Evolutionary conservation across 768 basidiomycete species (phyloP).

Genomic region (Tricholoma flavovirens): DNA sequence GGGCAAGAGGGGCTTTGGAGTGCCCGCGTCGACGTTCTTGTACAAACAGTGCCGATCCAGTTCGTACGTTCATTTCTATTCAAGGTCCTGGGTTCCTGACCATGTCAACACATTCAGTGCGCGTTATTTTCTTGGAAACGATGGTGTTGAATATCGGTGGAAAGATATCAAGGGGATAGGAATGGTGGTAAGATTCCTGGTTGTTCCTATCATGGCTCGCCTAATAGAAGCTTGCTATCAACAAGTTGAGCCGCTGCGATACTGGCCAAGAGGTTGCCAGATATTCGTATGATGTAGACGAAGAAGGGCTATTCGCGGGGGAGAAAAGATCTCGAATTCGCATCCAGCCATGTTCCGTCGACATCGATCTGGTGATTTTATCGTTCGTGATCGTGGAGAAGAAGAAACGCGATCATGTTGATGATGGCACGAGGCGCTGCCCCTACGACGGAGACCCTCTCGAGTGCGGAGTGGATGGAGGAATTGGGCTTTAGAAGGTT

Average conservation of each 20-base stretch:
- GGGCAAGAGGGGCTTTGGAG: constrained; percentile 23
- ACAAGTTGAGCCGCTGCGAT: constrained; percentile 33
- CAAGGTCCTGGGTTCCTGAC: background rate
- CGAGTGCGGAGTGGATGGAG: constrained; percentile 33
- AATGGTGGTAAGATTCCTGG: constrained; percentile 30
- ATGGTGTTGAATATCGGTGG: constrained; percentile 47
- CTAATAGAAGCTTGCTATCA: background rate
- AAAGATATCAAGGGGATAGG: constrained; percentile 34
- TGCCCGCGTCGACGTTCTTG: constrained; percentile 34
- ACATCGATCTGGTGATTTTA: constrained; percentile 47
- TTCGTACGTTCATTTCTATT: constrained; percentile 26
- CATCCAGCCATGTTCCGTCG: constrained; percentile 42
- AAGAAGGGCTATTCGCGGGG: constrained; percentile 43
- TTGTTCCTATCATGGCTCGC: background rate
- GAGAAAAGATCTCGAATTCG: constrained; percentile 41
- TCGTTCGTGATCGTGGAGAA: constrained; percentile 55
- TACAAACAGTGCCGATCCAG: constrained; percentile 38
- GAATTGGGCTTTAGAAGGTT: constrained; percentile 5
- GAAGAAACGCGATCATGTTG: constrained; percentile 38
- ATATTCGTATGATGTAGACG: constrained; percentile 26
- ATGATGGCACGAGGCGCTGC: constrained; percentile 22
- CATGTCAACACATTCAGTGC: constrained; percentile 26
- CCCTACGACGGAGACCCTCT: constrained; percentile 32
- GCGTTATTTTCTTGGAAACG: constrained; percentile 45
- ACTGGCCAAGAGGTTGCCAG: constrained; percentile 38